phyloP scores from a whole-genome alignment of 352 stramenopile genomes.

The Phytophthora sansomeana region DNA sequence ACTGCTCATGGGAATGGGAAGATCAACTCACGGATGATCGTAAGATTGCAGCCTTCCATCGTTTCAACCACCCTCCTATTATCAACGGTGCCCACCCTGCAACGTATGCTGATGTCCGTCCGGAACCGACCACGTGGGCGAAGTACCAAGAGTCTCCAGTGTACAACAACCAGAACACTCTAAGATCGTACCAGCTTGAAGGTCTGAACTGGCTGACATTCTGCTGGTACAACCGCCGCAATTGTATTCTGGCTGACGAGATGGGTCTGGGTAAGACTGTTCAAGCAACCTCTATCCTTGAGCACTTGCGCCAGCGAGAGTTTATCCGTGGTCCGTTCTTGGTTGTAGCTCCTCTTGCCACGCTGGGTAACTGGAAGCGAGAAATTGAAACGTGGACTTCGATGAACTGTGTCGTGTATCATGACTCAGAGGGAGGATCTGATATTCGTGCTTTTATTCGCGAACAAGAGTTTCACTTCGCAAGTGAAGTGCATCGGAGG shows the following conservation, averaged over 20 bases:
- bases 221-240: constrained; percentile 97
- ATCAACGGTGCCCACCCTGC: constrained; percentile 84
- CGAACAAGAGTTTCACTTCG: constrained; percentile 97
- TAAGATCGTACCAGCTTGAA: constrained; percentile 99
- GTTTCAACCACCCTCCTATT: constrained; percentile 87
- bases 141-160: constrained; percentile 89
- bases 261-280: constrained; percentile 94
- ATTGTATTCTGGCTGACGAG: constrained; percentile 92
- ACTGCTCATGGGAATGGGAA: constrained; percentile 92
- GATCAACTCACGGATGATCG: constrained; percentile 90
- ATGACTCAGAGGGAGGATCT: constrained; percentile 94
- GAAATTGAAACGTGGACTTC: constrained; percentile 99
- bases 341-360: constrained; percentile 98
- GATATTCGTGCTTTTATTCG: constrained; percentile 95
- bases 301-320: constrained; percentile 93
- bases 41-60: constrained; percentile 90
- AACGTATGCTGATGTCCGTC: constrained; percentile 83
- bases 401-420: constrained; percentile 99
- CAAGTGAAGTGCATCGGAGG: constrained; percentile 77
- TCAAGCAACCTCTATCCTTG: constrained; percentile 94
- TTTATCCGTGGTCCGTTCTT: constrained; percentile 97
- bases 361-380: constrained; percentile 98
- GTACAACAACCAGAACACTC: constrained; percentile 95
- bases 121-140: constrained; percentile 82
- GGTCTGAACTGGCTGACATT: constrained; percentile 98